A percentile compares a stretch with the other conserved stretches of the same genome.
Conservation (phyloP, 352 stramenopile genomes). For the Pythium volutum region DNA sequence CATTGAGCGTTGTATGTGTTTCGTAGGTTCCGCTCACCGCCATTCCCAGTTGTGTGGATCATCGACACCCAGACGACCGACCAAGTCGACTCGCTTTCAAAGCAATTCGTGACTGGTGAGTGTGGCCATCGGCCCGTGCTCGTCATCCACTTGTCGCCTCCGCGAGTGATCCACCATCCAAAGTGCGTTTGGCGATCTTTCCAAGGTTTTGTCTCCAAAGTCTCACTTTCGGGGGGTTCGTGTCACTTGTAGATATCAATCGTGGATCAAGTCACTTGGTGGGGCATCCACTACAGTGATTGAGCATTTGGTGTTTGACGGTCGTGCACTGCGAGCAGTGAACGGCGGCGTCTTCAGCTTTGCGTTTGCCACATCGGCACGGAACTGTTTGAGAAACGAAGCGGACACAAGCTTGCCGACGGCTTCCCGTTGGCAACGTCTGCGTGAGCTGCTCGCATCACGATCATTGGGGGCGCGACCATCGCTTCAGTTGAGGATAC, state of each 20-base stretch:
- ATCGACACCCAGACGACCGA: conserved; percentile 39
- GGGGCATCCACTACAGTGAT: neutral
- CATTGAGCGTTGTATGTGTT: neutral
- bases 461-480: neutral
- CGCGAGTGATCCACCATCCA: neutral
- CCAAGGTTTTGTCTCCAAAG: neutral
- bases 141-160: conserved; percentile 53
- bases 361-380: conserved; percentile 45
- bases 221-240: neutral
- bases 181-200: neutral
- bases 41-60: conserved; percentile 52
- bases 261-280: conserved; percentile 13
- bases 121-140: conserved; percentile 39
- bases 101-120: conserved; percentile 18
- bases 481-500: conserved; percentile 32
- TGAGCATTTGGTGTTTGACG: conserved; percentile 59
- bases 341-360: conserved; percentile 49
- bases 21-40: conserved; percentile 23
- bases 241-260: conserved; percentile 7
- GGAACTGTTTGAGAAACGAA: conserved; percentile 17
- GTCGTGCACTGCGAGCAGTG: conserved; percentile 26
- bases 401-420: neutral
- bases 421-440: conserved; percentile 1
- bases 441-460: neutral
- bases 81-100: conserved; percentile 31